These are phyloP conservation scores for Cercospora zeina DNA, from an alignment of 2,329 filamentous ascomycete species.

Conservation along the genomic window DNA sequence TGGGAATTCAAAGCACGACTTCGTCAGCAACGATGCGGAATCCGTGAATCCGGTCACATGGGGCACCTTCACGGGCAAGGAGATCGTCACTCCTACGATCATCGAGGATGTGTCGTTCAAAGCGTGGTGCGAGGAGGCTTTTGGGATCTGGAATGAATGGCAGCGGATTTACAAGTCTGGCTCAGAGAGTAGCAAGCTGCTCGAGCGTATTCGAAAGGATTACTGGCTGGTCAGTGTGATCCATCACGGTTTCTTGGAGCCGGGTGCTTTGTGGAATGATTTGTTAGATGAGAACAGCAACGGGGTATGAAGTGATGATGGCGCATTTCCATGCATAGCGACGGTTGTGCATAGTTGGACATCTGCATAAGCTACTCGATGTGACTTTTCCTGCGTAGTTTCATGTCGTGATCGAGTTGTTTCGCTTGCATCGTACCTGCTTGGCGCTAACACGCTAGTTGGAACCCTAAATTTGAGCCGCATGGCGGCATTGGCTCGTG, in stretches of 20 bases:
- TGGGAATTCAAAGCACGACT: constrained; percentile 74
- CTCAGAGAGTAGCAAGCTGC: constrained; percentile 68
- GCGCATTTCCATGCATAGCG: constrained; percentile 1
- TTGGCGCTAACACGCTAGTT: constrained; percentile 1
- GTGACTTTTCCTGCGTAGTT: not conserved
- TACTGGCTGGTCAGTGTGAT: constrained; percentile 91
- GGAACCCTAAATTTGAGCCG: constrained; percentile 5
- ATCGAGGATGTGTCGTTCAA: constrained; percentile 93
- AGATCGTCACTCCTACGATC: constrained; percentile 94
- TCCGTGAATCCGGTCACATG: constrained; percentile 91
- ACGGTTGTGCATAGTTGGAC: not conserved
- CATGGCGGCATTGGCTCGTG: constrained; percentile 1
- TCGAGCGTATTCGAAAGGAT: constrained; percentile 67
- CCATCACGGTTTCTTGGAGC: constrained; percentile 73
- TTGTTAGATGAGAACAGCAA: constrained; percentile 19
- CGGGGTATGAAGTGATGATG: constrained; percentile 11
- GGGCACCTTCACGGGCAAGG: constrained; percentile 93
- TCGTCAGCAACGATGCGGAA: constrained; percentile 66
- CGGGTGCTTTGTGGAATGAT: constrained; percentile 68
- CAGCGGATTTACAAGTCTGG: constrained; percentile 78
- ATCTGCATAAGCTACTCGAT: not conserved
- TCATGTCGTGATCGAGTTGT: not conserved
- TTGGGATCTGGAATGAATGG: constrained; percentile 95
- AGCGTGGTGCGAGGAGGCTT: constrained; percentile 94
- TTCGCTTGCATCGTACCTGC: constrained; percentile 4